A percentile compares a stretch with the other conserved stretches of the same genome.
Evolutionary conservation across 108 stramenopile genomes (phyloP).

Genomic region (Aurantiochytrium sp.): DNA sequence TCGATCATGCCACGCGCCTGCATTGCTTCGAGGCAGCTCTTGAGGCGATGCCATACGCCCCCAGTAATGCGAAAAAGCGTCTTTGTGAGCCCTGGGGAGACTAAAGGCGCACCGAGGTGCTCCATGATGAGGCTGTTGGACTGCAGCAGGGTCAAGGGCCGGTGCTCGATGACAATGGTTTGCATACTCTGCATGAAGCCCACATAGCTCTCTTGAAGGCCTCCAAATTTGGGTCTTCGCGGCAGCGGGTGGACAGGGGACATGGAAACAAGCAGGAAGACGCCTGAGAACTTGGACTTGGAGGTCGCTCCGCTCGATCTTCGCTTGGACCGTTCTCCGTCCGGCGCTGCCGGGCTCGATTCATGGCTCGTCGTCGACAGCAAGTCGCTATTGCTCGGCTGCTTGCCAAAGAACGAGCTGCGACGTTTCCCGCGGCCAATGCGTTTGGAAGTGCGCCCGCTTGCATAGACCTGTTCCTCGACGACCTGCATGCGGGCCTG

Average conservation of each 20-base stretch:
- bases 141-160: not conserved
- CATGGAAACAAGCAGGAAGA: not conserved
- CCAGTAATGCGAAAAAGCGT: not conserved
- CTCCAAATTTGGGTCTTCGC: not conserved
- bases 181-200: not conserved
- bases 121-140: not conserved
- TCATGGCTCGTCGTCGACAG: too few species aligned
- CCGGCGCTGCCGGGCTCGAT: too few species aligned
- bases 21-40: not conserved
- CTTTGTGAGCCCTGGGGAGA: not conserved
- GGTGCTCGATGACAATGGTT: not conserved
- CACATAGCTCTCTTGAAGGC: not conserved
- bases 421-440: too few species aligned
- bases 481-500: too few species aligned
- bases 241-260: not conserved
- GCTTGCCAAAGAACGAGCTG: too few species aligned
- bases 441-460: too few species aligned
- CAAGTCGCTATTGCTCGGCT: too few species aligned
- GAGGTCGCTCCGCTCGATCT: too few species aligned
- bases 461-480: too few species aligned
- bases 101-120: not conserved
- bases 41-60: not conserved
- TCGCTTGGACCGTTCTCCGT: too few species aligned
- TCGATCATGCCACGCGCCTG: not conserved
- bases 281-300: not conserved